phyloP scores from a whole-genome alignment of 805 yeast species.

The Alloascoidea africana region DNA sequence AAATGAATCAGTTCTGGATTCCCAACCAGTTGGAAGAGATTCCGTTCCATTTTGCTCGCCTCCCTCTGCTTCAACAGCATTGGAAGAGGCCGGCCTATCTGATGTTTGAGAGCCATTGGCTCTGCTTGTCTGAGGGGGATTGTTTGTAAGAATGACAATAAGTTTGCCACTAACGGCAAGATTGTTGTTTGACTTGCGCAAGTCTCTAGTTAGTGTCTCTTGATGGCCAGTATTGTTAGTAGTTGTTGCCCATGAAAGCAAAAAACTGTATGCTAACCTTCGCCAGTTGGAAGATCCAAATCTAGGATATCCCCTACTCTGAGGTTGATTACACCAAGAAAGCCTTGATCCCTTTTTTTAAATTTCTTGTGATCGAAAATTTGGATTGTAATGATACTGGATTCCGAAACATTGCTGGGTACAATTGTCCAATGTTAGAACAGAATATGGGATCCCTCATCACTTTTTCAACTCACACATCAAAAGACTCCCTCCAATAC shows the following conservation, averaged over 20 bases:
- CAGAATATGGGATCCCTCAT: background rate
- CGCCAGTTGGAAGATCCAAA: conserved; percentile 5
- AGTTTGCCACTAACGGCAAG: conserved; percentile 85
- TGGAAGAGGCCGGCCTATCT: background rate
- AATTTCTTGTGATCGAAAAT: conserved; percentile 95
- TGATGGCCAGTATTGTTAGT: conserved; percentile 18
- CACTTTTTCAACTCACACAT: conserved; percentile 31
- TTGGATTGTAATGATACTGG: conserved; percentile 79
- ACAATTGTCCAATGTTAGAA: background rate
- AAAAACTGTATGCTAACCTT: conserved; percentile 1
- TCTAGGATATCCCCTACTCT: conserved; percentile 83
- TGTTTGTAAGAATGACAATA: conserved; percentile 34
- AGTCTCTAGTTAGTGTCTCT: conserved; percentile 85
- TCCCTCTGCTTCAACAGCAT: conserved; percentile 5
- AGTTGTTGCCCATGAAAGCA: background rate
- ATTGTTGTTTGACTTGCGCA: conserved; percentile 84
- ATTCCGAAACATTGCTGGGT: conserved; percentile 40
- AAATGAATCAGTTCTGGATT: conserved; percentile 90
- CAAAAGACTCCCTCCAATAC: conserved; percentile 91
- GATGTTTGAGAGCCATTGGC: background rate
- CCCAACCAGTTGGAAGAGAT: conserved; percentile 99
- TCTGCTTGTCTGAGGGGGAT: conserved; percentile 3
- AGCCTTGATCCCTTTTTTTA: conserved; percentile 97
- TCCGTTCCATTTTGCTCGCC: conserved; percentile 95
- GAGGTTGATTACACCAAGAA: conserved; percentile 88